phyloP scores from a whole-genome alignment of 2,329 filamentous ascomycete genomes.

The Fonsecaea erecta region DNA sequence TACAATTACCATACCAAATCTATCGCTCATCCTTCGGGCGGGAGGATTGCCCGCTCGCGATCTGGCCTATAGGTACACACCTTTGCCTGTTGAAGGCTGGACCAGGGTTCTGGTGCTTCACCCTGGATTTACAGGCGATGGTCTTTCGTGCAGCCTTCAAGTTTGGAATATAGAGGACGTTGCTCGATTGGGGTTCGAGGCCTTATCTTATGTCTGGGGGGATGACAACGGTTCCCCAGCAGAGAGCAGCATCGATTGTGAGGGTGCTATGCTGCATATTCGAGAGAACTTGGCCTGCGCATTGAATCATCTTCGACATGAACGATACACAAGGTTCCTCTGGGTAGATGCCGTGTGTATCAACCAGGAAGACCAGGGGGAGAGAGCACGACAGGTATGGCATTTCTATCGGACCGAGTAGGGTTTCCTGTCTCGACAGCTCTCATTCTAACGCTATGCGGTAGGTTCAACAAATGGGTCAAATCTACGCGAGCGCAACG shows the following conservation, averaged over 20 bases:
- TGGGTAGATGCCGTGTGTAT: slow-evolving; percentile 40
- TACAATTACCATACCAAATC: neutral
- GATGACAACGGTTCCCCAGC: neutral
- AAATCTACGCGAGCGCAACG: slow-evolving; percentile 34
- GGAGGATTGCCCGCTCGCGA: neutral
- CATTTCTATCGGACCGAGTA: too few relatives aligned
- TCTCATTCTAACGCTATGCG: neutral
- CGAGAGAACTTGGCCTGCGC: slow-evolving; percentile 17
- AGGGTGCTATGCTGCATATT: slow-evolving; percentile 17
- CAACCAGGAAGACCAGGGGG: slow-evolving; percentile 35
- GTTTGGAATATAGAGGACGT: neutral
- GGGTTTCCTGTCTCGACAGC: neutral
- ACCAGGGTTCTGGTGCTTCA: neutral
- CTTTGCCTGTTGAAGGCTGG: neutral
- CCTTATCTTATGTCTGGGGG: slow-evolving; percentile 11
- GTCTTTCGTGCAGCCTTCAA: slow-evolving; percentile 1
- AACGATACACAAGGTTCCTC: slow-evolving; percentile 9
- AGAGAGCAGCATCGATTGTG: slow-evolving; percentile 1
- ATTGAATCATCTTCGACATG: slow-evolving; percentile 9
- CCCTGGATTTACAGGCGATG: neutral
- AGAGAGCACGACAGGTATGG: slow-evolving; percentile 27
- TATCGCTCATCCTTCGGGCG: neutral
- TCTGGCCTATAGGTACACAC: neutral
- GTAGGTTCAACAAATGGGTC: slow-evolving; percentile 37
- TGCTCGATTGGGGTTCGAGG: neutral